Base-by-base conservation (phyloP, 2,329 filamentous ascomycete species). In the Talaromyces sp. region DNA sequence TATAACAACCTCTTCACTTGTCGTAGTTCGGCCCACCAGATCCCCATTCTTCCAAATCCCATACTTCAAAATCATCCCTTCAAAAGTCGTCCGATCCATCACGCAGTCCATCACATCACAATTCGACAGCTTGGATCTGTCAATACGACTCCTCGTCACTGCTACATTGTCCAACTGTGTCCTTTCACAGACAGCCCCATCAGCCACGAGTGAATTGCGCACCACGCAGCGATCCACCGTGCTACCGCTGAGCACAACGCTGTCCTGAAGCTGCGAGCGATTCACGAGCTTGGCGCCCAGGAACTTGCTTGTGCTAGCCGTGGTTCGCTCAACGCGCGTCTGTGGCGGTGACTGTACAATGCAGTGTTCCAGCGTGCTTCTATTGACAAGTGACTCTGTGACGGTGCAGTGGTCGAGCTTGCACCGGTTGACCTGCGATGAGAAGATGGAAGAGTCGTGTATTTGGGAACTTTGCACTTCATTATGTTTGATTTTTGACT, bases 41-140 rank as follows among this genome's bases (percentile, higher is more conserved):
- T 65, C 59, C 3, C 64, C 64, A 11, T 58, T 54, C 27, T 63
- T 62, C 65, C 65, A 66, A 31, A 66, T 65, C 1, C 65, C 65
- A 41, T 65, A 61, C 43, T 59, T 62, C 4, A 66, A 56, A 17
- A 62, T 59, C 65, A 65, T 65, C 1, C 64, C 62, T 27, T 56
- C 46, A 27, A 66, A 64, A 29, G 54, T 60, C 14, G 62, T 63
- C 24, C 54, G 50, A 17, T 55, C 38, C 7, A 66, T 64, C 3
- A 60, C 24, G 52, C 65, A 66, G 32, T 65, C 57, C 41, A 57
- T 61, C 27, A 65, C 54, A 50, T 66, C 62, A 55, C 65, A 66
- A 43, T 65, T 53, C 21, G n/a, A 54, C 29, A 66, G 41, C 12
- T 50, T 53, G 3, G 61, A 57, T 21, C 56, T 38, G 24, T 65